Evolutionary conservation across 495 filamentous ascomycete genomes (phyloP).

Genomic region (Penicillium lagena): DNA sequence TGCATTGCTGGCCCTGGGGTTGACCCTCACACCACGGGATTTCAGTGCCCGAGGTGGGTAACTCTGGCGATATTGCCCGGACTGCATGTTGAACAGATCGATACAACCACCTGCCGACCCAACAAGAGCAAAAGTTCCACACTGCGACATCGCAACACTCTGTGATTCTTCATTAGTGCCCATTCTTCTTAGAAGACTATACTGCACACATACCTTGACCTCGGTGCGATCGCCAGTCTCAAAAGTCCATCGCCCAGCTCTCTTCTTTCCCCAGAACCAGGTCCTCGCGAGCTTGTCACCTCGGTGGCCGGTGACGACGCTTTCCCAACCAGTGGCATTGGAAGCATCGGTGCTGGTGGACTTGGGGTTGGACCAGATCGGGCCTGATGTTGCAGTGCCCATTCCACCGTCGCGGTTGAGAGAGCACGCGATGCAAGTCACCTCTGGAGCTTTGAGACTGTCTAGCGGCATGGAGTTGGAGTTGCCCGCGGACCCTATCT

Average conservation of each 20-base stretch:
- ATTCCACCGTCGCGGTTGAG: slow-evolving; percentile 92
- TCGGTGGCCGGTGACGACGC: slow-evolving; percentile 88
- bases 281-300: slow-evolving; percentile 79
- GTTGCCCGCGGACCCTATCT: slow-evolving; percentile 55
- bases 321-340: slow-evolving; percentile 87
- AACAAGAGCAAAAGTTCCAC: slow-evolving; percentile 90
- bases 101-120: slow-evolving; percentile 77
- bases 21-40: slow-evolving; percentile 39
- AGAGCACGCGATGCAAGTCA: slow-evolving; percentile 84
- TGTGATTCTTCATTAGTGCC: slow-evolving; percentile 17
- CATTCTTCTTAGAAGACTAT: neutral
- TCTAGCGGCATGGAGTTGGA: slow-evolving; percentile 46
- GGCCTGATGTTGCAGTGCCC: slow-evolving; percentile 62
- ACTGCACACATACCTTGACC: slow-evolving; percentile 48
- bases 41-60: slow-evolving; percentile 68
- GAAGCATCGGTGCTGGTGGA: slow-evolving; percentile 51
- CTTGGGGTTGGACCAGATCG: slow-evolving; percentile 71
- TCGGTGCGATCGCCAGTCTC: slow-evolving; percentile 76
- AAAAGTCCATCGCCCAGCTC: slow-evolving; percentile 88
- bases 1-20: slow-evolving; percentile 23
- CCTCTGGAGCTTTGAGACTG: slow-evolving; percentile 78
- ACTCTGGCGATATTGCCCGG: slow-evolving; percentile 74
- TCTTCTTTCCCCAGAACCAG: slow-evolving; percentile 96
- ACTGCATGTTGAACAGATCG: slow-evolving; percentile 95
- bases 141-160: slow-evolving; percentile 80